These are phyloP conservation scores for Talaromyces liani DNA, from an alignment of 495 filamentous ascomycete genomes.

Conservation along the genomic window DNA sequence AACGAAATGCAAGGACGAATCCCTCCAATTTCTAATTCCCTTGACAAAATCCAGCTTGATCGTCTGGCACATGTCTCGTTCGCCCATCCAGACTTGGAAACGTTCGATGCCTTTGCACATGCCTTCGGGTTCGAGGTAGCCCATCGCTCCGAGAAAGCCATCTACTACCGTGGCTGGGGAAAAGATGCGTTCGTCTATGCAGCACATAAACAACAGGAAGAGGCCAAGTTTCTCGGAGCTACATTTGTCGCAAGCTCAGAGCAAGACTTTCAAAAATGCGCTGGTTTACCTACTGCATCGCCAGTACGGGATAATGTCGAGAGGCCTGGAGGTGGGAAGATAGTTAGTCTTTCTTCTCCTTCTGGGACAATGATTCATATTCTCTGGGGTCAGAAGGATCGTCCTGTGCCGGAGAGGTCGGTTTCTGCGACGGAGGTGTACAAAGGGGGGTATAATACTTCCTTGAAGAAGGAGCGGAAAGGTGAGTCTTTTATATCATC, in stretches of 20 bases:
- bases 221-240: conserved; percentile 41
- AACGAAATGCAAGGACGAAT: neutral
- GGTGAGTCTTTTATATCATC: neutral
- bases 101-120: conserved; percentile 38
- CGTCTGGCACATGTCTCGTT: conserved; percentile 52
- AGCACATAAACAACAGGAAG: conserved; percentile 14
- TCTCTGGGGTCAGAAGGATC: conserved; percentile 16
- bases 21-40: conserved; percentile 7
- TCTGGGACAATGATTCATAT: conserved; percentile 19
- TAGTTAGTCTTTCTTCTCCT: conserved; percentile 16
- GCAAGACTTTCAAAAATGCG: conserved; percentile 38
- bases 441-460: conserved; percentile 10
- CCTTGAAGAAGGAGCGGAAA: conserved; percentile 13
- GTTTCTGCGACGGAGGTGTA: conserved; percentile 9
- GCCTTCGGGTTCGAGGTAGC: conserved; percentile 48
- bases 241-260: conserved; percentile 46
- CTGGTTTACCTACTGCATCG: conserved; percentile 11
- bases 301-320: conserved; percentile 11
- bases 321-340: conserved; percentile 19
- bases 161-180: conserved; percentile 53
- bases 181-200: conserved; percentile 44
- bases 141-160: conserved; percentile 31
- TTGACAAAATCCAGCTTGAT: conserved; percentile 35
- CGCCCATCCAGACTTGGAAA: conserved; percentile 42
- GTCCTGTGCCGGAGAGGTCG: neutral